Evolutionary conservation across 2,329 filamentous ascomycete species (phyloP).

Genomic region (Spiromastix sp.): DNA sequence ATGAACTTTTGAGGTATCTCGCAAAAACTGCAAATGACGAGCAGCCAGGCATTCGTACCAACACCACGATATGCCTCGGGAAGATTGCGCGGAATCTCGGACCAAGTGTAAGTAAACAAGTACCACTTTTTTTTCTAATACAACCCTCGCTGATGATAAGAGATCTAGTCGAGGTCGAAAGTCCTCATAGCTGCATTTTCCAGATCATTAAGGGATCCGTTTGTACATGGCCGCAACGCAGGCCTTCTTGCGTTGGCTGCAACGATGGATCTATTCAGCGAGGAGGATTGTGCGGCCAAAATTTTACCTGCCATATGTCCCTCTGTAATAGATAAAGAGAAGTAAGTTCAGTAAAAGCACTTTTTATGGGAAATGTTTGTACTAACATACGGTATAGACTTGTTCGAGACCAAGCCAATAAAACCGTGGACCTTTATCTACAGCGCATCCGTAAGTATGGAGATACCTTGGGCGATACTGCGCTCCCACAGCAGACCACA

Average conservation of each 20-base stretch:
- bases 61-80: conserved; percentile 93
- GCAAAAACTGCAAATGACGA: conserved; percentile 97
- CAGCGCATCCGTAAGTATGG: conserved; percentile 71
- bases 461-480: conserved; percentile 67
- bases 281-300: conserved; percentile 78
- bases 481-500: conserved; percentile 54
- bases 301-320: conserved; percentile 79
- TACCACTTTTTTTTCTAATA: not conserved
- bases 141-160: conserved; percentile 20
- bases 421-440: conserved; percentile 79
- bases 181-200: conserved; percentile 89
- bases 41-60: conserved; percentile 91
- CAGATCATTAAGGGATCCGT: conserved; percentile 80
- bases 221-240: conserved; percentile 87
- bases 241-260: conserved; percentile 76
- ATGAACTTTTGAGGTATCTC: conserved; percentile 78
- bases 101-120: conserved; percentile 34
- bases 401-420: conserved; percentile 81
- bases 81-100: conserved; percentile 91
- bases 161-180: conserved; percentile 61
- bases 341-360: conserved; percentile 32
- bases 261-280: conserved; percentile 74
- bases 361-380: not conserved
- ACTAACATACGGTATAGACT: conserved; percentile 35
- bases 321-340: conserved; percentile 86